These are phyloP conservation scores for Pseudomonodictys pantanalensis DNA, from an alignment of 495 filamentous ascomycete species.

Conservation along the genomic window DNA sequence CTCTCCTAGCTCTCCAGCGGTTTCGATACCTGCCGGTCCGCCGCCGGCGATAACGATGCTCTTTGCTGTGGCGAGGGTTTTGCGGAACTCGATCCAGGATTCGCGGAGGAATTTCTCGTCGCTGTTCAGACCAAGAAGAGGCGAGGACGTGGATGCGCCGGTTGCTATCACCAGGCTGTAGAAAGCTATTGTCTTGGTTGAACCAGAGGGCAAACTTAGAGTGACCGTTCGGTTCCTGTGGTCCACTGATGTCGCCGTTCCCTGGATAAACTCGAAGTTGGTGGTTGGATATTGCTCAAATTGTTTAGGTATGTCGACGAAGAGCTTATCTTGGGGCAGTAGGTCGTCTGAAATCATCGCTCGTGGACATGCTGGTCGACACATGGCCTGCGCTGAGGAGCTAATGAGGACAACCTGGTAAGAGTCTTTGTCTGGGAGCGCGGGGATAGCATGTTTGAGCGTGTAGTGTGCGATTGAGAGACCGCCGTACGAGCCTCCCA, in stretches of 20 bases:
- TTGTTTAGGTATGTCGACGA: conserved; percentile 48
- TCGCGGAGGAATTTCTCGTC: conserved; percentile 2
- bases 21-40: conserved; percentile 62
- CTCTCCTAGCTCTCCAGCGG: conserved; percentile 49
- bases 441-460: conserved; percentile 48
- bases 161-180: conserved; percentile 28
- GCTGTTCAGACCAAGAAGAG: conserved; percentile 15
- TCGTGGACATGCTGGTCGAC: conserved; percentile 52
- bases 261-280: conserved; percentile 56
- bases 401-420: conserved; percentile 52
- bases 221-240: conserved; percentile 30
- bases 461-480: conserved; percentile 57
- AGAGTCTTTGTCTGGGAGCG: conserved; percentile 39
- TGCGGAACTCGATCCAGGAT: conserved; percentile 47
- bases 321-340: conserved; percentile 46
- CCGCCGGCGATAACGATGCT: conserved; percentile 60
- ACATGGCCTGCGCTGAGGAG: conserved; percentile 52
- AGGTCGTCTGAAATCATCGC: conserved; percentile 45
- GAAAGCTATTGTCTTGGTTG: conserved; percentile 4
- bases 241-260: conserved; percentile 52
- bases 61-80: conserved; percentile 52
- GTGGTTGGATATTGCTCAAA: conserved; percentile 52
- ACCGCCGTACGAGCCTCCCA: conserved; percentile 61
- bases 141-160: conserved; percentile 14
- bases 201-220: conserved; percentile 1